Evolutionary conservation across 345 rosid species (phyloP).

Genomic region (Rhizophora apiculata): DNA sequence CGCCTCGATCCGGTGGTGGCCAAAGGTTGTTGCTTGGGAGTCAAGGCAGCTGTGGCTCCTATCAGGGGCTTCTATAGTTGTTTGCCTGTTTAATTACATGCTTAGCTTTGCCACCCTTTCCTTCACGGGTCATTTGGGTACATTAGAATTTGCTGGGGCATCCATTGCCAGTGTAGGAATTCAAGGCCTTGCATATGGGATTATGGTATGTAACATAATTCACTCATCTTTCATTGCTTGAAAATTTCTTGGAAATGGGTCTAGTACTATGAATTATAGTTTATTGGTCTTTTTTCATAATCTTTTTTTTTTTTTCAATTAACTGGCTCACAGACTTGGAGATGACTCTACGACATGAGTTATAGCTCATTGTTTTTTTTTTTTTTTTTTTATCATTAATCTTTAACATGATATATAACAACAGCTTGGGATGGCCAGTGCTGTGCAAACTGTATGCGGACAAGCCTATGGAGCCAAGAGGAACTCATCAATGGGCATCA

Average conservation of each 20-base stretch:
- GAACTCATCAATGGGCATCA: conserved; percentile 71
- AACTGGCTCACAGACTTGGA: no score
- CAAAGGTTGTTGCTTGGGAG: conserved; percentile 66
- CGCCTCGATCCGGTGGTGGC: conserved; percentile 57
- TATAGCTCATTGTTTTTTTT: no score
- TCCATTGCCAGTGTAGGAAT: conserved; percentile 83
- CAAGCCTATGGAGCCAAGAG: conserved; percentile 88
- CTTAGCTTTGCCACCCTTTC: conserved; percentile 74
- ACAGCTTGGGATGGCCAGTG: conserved; percentile 95
- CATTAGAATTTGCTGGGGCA: conserved; percentile 82
- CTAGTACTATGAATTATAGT: no score
- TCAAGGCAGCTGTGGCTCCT: conserved; percentile 74
- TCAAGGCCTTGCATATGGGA: conserved; percentile 93
- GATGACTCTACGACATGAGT: no score
- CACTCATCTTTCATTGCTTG: not conserved
- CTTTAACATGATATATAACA: not conserved
- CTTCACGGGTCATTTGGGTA: conserved; percentile 76
- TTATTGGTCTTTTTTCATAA: not conserved
- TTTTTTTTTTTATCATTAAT: not conserved
- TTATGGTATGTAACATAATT: conserved; percentile 52
- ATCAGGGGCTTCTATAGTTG: conserved; percentile 68
- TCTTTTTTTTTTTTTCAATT: not conserved
- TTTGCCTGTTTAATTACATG: conserved; percentile 73
- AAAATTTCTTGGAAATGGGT: not conserved
- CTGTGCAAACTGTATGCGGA: conserved; percentile 93